Evolutionary conservation across 192 early-diverging fungal genomes (phyloP).

Genomic region (Backusella macrospora): DNA sequence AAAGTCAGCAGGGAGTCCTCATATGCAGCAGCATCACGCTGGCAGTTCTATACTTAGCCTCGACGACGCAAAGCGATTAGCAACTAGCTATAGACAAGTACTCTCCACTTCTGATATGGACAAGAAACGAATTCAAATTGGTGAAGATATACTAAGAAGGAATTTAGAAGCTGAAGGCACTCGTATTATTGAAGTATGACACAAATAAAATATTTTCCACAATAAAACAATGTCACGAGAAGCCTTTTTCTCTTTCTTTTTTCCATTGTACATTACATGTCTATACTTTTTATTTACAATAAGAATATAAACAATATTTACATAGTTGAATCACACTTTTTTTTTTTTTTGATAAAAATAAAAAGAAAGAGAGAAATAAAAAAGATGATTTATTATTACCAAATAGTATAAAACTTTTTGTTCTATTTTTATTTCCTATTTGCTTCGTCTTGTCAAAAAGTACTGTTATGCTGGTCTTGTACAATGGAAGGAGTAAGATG

Average conservation of each 20-base stretch:
- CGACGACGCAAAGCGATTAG: slow-evolving; percentile 1
- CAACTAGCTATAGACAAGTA: slow-evolving; percentile 5
- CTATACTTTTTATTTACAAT: too few relatives aligned
- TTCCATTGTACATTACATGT: too few relatives aligned
- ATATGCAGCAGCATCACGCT: slow-evolving; percentile 14
- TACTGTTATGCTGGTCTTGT: neutral
- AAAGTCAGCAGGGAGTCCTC: slow-evolving; percentile 9
- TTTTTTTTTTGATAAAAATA: too few relatives aligned
- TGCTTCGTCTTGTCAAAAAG: neutral
- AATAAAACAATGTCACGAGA: neutral
- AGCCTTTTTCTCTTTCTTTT: too few relatives aligned
- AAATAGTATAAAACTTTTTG: too few relatives aligned
- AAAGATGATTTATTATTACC: too few relatives aligned
- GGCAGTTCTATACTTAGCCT: slow-evolving; percentile 12
- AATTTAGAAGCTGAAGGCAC: neutral
- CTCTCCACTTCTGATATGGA: neutral
- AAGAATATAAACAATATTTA: too few relatives aligned
- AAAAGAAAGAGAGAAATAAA: too few relatives aligned
- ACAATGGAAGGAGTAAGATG: neutral
- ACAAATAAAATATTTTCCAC: neutral
- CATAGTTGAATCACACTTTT: too few relatives aligned
- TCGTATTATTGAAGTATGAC: neutral
- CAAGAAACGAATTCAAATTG: neutral
- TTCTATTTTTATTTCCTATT: neutral
- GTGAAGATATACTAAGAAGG: slow-evolving; percentile 7